These are phyloP conservation scores for Aspergillus japonicus DNA, from an alignment of 2,329 filamentous ascomycete species.

Conservation along the genomic window DNA sequence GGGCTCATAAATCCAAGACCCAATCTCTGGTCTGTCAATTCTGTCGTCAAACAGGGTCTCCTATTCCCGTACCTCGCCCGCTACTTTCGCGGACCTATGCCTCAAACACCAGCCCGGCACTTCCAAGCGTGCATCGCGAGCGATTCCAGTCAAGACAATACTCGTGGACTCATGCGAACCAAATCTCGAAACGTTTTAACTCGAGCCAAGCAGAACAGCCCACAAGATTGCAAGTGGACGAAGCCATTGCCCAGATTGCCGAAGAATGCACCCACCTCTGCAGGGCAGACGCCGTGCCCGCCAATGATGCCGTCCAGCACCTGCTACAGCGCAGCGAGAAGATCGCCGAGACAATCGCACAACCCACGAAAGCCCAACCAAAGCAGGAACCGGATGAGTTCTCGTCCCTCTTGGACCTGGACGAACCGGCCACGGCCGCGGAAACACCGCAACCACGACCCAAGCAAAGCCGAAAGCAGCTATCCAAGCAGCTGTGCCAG, in stretches of 20 bases:
- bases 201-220: conserved; percentile 17
- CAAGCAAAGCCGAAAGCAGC: conserved; percentile 32
- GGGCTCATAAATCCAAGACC: conserved; percentile 24
- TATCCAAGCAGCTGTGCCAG: conserved; percentile 49
- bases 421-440: conserved; percentile 34
- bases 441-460: conserved; percentile 23
- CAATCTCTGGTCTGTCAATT: conserved; percentile 39
- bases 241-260: conserved; percentile 32
- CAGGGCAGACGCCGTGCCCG: conserved; percentile 31
- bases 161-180: conserved; percentile 4
- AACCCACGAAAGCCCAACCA: conserved; percentile 14
- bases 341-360: conserved; percentile 32
- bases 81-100: conserved; percentile 24
- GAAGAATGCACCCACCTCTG: conserved; percentile 30
- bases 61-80: conserved; percentile 18
- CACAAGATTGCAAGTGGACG: conserved; percentile 16
- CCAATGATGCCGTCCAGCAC: conserved; percentile 35
- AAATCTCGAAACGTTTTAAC: conserved; percentile 17
- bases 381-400: conserved; percentile 37
- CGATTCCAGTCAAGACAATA: conserved; percentile 20
- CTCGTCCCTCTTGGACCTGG: conserved; percentile 42
- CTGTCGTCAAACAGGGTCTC: conserved; percentile 35
- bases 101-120: conserved; percentile 12
- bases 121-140: conserved; percentile 12
- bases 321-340: conserved; percentile 38